These are phyloP conservation scores for Ceratocystis alfenasii DNA, from an alignment of 2,329 filamentous ascomycete genomes.

Conservation along the genomic window DNA sequence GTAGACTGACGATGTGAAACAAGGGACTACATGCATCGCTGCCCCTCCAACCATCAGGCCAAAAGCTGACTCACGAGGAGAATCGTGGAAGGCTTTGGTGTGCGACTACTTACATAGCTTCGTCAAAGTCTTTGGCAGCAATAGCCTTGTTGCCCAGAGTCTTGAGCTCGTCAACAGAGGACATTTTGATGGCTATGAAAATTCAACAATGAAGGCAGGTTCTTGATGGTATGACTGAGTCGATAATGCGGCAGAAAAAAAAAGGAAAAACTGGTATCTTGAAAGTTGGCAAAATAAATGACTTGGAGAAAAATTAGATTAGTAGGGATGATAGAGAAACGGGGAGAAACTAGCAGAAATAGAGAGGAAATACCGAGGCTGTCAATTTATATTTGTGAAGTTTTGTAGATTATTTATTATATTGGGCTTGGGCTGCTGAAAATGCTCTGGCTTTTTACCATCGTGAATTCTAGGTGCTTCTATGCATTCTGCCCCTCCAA, in stretches of 20 bases:
- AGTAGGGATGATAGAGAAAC: constrained; percentile 4
- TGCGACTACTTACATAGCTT: constrained; percentile 67
- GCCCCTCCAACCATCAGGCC: no score
- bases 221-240: not conserved
- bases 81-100: not conserved
- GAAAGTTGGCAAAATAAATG: constrained; percentile 10
- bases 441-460: constrained; percentile 6
- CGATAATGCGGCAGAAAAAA: not conserved
- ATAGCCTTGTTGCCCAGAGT: constrained; percentile 98
- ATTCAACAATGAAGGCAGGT: not conserved
- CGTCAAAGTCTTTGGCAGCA: constrained; percentile 89
- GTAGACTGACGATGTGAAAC: not conserved
- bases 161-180: constrained; percentile 70
- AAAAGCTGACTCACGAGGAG: not conserved
- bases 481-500: constrained; percentile 17
- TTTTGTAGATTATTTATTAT: not conserved
- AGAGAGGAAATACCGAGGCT: not conserved
- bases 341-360: not conserved
- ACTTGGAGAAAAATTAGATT: not conserved
- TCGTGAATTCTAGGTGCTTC: constrained; percentile 23
- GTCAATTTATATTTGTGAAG: constrained; percentile 17
- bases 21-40: not conserved
- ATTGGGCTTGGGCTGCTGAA: not conserved
- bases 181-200: constrained; percentile 32
- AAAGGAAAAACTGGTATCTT: constrained; percentile 11